Base-by-base conservation (phyloP, 164 flowering plant species). In the Macadamia tetraphylla region DNA sequence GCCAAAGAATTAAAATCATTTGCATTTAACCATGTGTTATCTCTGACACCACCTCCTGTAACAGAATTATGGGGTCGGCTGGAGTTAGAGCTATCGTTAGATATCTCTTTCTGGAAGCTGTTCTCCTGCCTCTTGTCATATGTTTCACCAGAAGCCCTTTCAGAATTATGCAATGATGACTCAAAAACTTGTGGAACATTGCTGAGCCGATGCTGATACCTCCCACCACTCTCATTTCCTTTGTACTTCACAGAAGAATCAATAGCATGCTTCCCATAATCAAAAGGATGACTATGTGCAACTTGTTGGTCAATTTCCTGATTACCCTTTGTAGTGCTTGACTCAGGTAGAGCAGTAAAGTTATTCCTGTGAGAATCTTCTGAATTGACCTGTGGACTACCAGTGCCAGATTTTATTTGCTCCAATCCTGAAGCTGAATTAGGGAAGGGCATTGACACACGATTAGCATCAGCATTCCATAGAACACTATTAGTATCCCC, bases 41-140 rank as follows among this genome's bases (percentile, higher is more conserved):
- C 80, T 72, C 74, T 81, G 67, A 64, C 14, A 31, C 73, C 75
- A 69, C 70, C 70, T 56, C 77, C 83, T 15, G 73, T 42, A 53
- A 68, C 62, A 66, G 75, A 48, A 51, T 70, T 76, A 58, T 76
- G 76, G 30, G 80, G 70, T 61, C 74, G 71, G 75, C 65, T 69
- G 60, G 88, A 81, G 60, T 69, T 68, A 58, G 71, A 73, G 62
- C 79, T 73, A 52, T 77, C 83, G 72, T 56, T 65, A 44, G 81
- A 65, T 61, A 69, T 73, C 66, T 78, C 81, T 60, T 77, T 81
- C 53, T 59, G 78, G 61, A 64, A 64, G 80, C 62, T 63, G 52
- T 69, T 74, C 52, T 68, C 74, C 57, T 44, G 71, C 42, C 61
- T 73, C 67, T 75, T 79, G 17, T 68, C 80, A 68, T 67, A 66